Evolutionary conservation across 495 filamentous ascomycete species (phyloP).

Genomic region (Xylaria telfairii): DNA sequence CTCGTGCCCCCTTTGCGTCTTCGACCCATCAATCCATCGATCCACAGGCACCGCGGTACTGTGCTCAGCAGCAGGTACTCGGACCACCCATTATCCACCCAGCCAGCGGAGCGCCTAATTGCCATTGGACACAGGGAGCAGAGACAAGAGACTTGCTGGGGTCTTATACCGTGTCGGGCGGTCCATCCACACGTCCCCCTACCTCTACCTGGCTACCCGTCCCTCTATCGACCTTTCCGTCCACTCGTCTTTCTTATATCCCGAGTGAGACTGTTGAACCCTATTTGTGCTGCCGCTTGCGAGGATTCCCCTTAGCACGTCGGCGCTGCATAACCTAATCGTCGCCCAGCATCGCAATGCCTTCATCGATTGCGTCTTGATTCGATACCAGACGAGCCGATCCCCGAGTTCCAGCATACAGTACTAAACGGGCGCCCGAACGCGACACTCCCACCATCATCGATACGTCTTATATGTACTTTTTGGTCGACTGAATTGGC

Average conservation of each 20-base stretch:
- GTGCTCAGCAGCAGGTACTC: too few relatives aligned
- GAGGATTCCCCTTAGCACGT: conserved; percentile 3
- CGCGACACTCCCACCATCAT: not conserved
- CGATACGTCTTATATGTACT: not conserved
- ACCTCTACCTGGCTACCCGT: conserved; percentile 24
- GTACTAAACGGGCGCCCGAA: not conserved
- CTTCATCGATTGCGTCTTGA: conserved; percentile 10
- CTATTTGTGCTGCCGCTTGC: conserved; percentile 18
- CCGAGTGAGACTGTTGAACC: conserved; percentile 23
- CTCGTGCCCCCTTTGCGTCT: conserved; percentile 5
- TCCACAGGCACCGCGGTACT: conserved; percentile 16
- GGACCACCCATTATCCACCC: conserved; percentile 5
- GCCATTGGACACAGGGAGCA: not conserved
- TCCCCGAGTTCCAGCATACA: not conserved
- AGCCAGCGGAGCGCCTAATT: conserved; percentile 1
- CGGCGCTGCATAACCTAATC: conserved; percentile 1
- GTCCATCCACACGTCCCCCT: conserved; percentile 20
- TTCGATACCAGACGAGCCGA: conserved; percentile 6
- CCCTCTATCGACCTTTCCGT: conserved; percentile 20
- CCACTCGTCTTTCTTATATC: conserved; percentile 24
- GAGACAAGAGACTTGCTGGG: conserved; percentile 6
- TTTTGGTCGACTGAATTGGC: conserved; percentile 7
- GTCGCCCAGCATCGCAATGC: conserved; percentile 14
- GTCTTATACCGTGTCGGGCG: conserved; percentile 14
- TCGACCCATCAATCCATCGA: not conserved